phyloP scores from a whole-genome alignment of 805 yeast genomes.

The Hanseniaspora taiwanica region DNA sequence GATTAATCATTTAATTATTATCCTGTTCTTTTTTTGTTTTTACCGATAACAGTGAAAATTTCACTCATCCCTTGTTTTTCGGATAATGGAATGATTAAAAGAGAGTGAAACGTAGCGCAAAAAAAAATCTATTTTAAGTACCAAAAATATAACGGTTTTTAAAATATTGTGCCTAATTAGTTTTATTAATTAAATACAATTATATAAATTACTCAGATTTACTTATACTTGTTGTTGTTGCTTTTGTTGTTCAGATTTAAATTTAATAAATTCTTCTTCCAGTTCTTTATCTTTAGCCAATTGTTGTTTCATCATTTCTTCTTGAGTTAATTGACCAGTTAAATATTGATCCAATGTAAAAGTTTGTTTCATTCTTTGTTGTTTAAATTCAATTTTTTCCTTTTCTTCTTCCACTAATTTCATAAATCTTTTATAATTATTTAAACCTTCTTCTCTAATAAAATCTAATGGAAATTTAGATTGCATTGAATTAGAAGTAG shows the following conservation, averaged over 20 bases:
- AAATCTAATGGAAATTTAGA: conserved; percentile 61
- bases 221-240: background rate
- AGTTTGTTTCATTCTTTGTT: conserved; percentile 63
- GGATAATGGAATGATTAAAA: too few species aligned
- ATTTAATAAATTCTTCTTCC: conserved; percentile 21
- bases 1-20: background rate
- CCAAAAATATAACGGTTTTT: too few species aligned
- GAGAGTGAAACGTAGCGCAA: too few species aligned
- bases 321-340: conserved; percentile 68
- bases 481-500: too few species aligned
- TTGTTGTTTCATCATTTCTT: conserved; percentile 37
- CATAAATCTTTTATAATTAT: conserved; percentile 72
- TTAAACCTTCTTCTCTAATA: conserved; percentile 85
- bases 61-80: too few species aligned
- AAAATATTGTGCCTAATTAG: too few species aligned
- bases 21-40: background rate
- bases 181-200: background rate
- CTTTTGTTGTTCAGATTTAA: conserved; percentile 13
- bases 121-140: too few species aligned
- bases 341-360: conserved; percentile 75
- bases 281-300: conserved; percentile 30
- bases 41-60: too few species aligned
- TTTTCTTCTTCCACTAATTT: conserved; percentile 78
- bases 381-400: conserved; percentile 43
- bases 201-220: too few species aligned